Evolutionary conservation across 331 rosid species (phyloP).

Genomic region (Pyracantha coccinea): DNA sequence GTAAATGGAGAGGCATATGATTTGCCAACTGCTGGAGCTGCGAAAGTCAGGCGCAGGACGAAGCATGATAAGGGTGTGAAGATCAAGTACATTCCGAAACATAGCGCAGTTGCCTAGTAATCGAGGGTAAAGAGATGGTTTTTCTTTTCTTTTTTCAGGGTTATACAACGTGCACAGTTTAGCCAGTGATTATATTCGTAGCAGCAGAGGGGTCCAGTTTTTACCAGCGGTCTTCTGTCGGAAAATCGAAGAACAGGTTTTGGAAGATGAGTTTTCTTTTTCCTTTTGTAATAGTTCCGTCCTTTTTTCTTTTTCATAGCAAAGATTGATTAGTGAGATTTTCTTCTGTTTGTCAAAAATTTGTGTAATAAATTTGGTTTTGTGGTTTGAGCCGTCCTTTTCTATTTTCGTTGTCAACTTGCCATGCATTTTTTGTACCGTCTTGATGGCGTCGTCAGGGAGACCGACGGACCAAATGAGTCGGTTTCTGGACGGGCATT

Average conservation of each 20-base stretch:
- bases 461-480: too few species aligned
- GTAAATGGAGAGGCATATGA: constrained; percentile 14
- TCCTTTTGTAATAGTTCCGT: constrained; percentile 12
- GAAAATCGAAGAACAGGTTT: constrained; percentile 37
- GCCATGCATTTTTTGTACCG: neutral
- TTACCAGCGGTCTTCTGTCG: constrained; percentile 61
- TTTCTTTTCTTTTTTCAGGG: neutral
- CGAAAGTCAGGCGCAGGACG: constrained; percentile 40
- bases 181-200: constrained; percentile 29
- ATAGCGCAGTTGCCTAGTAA: constrained; percentile 29
- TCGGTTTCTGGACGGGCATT: neutral
- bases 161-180: constrained; percentile 50
- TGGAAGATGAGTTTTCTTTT: constrained; percentile 21
- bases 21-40: constrained; percentile 24
- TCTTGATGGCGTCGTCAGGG: too few species aligned
- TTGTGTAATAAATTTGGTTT: constrained; percentile 27
- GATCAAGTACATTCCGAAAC: constrained; percentile 57
- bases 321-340: constrained; percentile 17
- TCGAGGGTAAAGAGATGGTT: constrained; percentile 22
- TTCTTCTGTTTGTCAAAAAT: neutral
- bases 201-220: constrained; percentile 54
- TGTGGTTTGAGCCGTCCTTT: constrained; percentile 7
- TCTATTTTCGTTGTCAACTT: neutral
- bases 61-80: constrained; percentile 46
- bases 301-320: constrained; percentile 22